These are phyloP conservation scores for Lachnellula subtilissima DNA, from an alignment of 2,329 filamentous ascomycete species.

Conservation along the genomic window DNA sequence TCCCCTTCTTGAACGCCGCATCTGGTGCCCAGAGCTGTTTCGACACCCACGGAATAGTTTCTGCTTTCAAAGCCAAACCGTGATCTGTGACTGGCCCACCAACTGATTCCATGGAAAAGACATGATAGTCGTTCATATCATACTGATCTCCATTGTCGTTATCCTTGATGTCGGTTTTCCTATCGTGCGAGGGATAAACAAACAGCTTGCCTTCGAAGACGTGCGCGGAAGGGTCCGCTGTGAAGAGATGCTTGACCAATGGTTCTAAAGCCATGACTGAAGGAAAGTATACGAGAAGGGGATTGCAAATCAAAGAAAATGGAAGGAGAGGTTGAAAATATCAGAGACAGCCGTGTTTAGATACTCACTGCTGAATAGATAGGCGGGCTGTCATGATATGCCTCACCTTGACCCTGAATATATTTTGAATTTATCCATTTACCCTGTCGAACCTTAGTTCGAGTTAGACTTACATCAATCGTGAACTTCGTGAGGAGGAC, in stretches of 20 bases:
- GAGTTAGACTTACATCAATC: background rate
- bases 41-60: slow-evolving; percentile 69
- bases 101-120: slow-evolving; percentile 56
- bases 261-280: slow-evolving; percentile 9
- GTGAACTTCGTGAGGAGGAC: background rate
- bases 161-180: slow-evolving; percentile 67
- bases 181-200: slow-evolving; percentile 77
- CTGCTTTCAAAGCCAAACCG: slow-evolving; percentile 59
- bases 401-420: background rate
- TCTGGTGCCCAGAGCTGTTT: slow-evolving; percentile 82
- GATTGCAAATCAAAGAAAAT: background rate
- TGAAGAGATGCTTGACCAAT: slow-evolving; percentile 55
- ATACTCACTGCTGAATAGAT: background rate
- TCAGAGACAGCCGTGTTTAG: background rate
- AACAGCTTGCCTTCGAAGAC: slow-evolving; percentile 72
- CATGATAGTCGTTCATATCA: slow-evolving; percentile 80
- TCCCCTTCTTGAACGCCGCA: slow-evolving; percentile 62
- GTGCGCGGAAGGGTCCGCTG: slow-evolving; percentile 75
- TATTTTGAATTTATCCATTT: background rate
- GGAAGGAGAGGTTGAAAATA: background rate
- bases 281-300: background rate
- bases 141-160: slow-evolving; percentile 86
- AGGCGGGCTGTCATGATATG: background rate
- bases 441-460: background rate
- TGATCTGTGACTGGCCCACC: slow-evolving; percentile 63